Base-by-base conservation (phyloP, 495 filamentous ascomycete genomes). In the Penicillium taxi region DNA sequence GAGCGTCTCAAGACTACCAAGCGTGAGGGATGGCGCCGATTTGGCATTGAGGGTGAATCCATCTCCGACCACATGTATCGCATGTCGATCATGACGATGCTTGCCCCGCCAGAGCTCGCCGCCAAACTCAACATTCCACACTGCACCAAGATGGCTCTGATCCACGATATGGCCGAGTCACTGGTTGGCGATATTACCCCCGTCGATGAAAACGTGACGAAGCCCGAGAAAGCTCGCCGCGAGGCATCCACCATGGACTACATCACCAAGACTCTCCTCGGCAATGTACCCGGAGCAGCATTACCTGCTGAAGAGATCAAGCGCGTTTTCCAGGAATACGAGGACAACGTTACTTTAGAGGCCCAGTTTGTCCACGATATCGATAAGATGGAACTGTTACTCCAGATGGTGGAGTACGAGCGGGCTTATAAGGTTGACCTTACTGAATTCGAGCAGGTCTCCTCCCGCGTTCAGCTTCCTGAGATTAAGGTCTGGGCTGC, bases 1-100 rank as follows among this genome's bases (percentile, higher is more conserved):
- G 82, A 89, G 64, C 82, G 83, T 21, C 73, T 98, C 9, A 98
- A 98, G 76, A 94, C 88, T 9, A 93, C 80, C 37, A 90, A 89
- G 54, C 83, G 91, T 42, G 93, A 95, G 64, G 91, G 91, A 34
- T 98, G 91, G 91, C 79, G 80, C 41, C 79, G 89, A 22, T 93
- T 95, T 53, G 77, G 74, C 28, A 86, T 96, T 55, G 50, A 13
- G n/a, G 63, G 61, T 42, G 91, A 98, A 62, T 91, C 84, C 1
- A 95, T 98, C 58, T 74, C 86, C 17, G 91, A 98, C 63, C 91
- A 98, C 69, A 98, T 98, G 91, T 96, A 98, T 63, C 86, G 91
- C 54, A 98, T 98, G 91, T 86, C 89, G 32, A 77, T 98, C 52
- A 85, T 96, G 64, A 85, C 84, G 22, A 84, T 98, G 78, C 73